These are phyloP conservation scores for Zymoseptoria pseudotritici DNA, from an alignment of 2,329 filamentous ascomycete genomes.

Conservation along the genomic window DNA sequence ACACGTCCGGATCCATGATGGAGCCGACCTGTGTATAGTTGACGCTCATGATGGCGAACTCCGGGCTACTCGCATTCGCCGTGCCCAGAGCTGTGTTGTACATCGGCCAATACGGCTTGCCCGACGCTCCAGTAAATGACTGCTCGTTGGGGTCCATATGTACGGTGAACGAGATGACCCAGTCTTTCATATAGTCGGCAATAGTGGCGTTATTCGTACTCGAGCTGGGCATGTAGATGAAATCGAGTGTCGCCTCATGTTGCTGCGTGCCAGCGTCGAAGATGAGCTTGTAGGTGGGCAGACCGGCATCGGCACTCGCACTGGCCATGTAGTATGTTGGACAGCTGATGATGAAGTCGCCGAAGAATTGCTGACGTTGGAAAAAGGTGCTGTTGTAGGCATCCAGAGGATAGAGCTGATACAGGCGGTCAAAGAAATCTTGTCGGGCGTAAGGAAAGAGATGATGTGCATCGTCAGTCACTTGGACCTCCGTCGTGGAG, in stretches of 20 bases:
- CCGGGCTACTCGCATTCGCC: conserved; percentile 6
- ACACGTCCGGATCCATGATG: conserved; percentile 12
- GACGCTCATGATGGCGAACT: conserved; percentile 6
- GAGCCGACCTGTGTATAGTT: neutral
- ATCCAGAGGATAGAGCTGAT: conserved; percentile 29
- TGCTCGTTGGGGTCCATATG: conserved; percentile 12
- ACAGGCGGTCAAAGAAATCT: conserved; percentile 34
- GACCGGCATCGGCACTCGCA: conserved; percentile 12
- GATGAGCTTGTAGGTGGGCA: conserved; percentile 19
- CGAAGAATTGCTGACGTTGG: conserved; percentile 34
- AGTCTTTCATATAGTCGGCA: conserved; percentile 11
- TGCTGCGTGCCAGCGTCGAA: conserved; percentile 15
- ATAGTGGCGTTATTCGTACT: conserved; percentile 12
- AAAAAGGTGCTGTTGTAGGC: conserved; percentile 33
- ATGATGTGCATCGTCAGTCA: conserved; percentile 24
- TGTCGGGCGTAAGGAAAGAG: conserved; percentile 31
- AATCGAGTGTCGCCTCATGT: conserved; percentile 12
- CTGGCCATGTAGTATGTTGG: conserved; percentile 14
- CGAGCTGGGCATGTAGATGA: neutral
- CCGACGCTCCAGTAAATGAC: conserved; percentile 1
- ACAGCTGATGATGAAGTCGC: conserved; percentile 36
- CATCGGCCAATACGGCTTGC: conserved; percentile 13
- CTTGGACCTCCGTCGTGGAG: conserved; percentile 22
- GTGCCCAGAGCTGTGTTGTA: neutral
- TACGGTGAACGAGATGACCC: conserved; percentile 13